Evolutionary conservation across 148 eudicot species (phyloP), one percentile per base, ranked within the genome.

Genomic region (Rhododendron kiyosumense): DNA sequence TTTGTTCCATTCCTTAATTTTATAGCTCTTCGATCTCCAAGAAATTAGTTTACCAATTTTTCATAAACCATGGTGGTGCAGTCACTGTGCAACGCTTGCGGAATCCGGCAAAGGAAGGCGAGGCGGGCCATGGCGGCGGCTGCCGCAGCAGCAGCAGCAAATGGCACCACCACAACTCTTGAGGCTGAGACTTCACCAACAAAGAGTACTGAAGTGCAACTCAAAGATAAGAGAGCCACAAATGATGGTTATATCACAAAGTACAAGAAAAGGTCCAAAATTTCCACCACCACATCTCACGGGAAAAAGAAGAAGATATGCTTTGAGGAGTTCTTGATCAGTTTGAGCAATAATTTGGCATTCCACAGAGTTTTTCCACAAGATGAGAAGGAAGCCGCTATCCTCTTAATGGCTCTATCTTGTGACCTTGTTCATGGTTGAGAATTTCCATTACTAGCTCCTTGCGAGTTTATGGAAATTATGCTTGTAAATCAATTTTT

Each of bases 81-180:
- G 97, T 92, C 97, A 30, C 94, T 94, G 46, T 94, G 97, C 85
- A 94, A 94, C 86, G 97, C 97, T 9, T 94, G 97, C 54, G 97
- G 97, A 41, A 94, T 94, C 82, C 87, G 97, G 78, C 97, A 91
- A 88, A 90, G 97, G 85, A 94, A 94, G 88, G 95, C 95, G 0
- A 91, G 97, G 80, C 78, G 93, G 84, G 95, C 97, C 34, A 74
- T 93, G 95, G 97, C 93, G 95, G 97, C 93, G 0, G 88, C 92
- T n/a, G 90, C 94, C 0, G 86, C 92, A 0, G 90, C 92, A 0
- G 90, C 85, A 71, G 76, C 76, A 71, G 38, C 7, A 81, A 90
- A 74, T 52, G 92, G 87, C 38, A 36, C 38, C 38, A 36, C 38
- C 61, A 85, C 89, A 8, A 5, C 30, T 59, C 54, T 78, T 82